phyloP scores from a whole-genome alignment of 495 filamentous ascomycete genomes.

The Xylaria intraflava region DNA sequence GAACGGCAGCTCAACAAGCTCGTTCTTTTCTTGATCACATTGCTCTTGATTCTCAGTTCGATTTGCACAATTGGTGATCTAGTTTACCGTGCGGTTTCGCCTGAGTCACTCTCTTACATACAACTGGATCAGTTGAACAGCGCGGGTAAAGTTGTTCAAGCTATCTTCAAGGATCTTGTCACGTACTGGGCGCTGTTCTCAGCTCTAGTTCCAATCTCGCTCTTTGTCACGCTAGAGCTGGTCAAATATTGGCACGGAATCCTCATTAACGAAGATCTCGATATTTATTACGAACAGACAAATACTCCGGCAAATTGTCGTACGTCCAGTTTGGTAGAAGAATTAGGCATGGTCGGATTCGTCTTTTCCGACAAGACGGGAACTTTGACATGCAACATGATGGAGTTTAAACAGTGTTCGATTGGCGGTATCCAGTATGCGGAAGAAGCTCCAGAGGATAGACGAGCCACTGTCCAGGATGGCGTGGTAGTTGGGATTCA shows the following conservation, averaged over 20 bases:
- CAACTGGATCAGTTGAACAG: conserved; percentile 44
- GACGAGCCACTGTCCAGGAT: conserved; percentile 68
- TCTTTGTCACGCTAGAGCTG: conserved; percentile 96
- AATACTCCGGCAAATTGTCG: conserved; percentile 95
- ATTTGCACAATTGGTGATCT: conserved; percentile 90
- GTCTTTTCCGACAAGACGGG: conserved; percentile 99
- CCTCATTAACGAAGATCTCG: conserved; percentile 92
- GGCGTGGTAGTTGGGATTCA: conserved; percentile 74
- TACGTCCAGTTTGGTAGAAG: conserved; percentile 93
- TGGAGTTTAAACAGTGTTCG: conserved; percentile 95
- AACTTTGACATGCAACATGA: conserved; percentile 97
- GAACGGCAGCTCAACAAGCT: conserved; percentile 89
- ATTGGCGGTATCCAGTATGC: conserved; percentile 93
- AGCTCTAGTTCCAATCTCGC: conserved; percentile 89
- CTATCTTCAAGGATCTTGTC: conserved; percentile 91
- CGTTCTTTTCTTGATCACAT: conserved; percentile 79
- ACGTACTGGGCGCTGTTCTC: conserved; percentile 99
- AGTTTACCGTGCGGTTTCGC: conserved; percentile 58
- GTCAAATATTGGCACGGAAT: conserved; percentile 98
- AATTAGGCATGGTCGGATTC: conserved; percentile 96
- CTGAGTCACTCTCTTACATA: conserved; percentile 61
- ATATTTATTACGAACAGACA: conserved; percentile 94
- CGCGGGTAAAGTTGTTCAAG: conserved; percentile 53
- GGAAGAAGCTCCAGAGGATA: conserved; percentile 88
- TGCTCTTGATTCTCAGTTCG: conserved; percentile 77